phyloP scores from a whole-genome alignment of 306 rosid species.

The Cucurbita moschata region DNA sequence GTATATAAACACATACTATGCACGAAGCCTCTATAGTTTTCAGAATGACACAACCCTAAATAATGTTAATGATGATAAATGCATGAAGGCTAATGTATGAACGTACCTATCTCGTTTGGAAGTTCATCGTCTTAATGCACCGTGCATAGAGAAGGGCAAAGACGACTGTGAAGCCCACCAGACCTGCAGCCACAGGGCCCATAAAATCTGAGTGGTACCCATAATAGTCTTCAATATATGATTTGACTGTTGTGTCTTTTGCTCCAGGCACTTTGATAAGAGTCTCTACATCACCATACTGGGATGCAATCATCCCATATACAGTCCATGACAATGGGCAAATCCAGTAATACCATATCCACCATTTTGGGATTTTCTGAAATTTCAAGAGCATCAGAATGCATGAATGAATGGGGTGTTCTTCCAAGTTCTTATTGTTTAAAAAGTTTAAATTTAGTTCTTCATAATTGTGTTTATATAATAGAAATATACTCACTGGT shows the following conservation, averaged over 20 bases:
- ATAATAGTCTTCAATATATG: constrained; percentile 36
- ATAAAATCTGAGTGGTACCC: constrained; percentile 32
- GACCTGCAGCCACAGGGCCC: constrained; percentile 24
- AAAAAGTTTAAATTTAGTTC: not conserved
- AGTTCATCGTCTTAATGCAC: constrained; percentile 36
- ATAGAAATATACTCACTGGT: constrained; percentile 26
- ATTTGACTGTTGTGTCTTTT: constrained; percentile 17
- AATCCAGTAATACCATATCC: constrained; percentile 55
- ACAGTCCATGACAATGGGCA: constrained; percentile 50
- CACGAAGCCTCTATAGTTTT: too few species aligned
- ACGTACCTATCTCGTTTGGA: constrained; percentile 21
- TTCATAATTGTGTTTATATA: not conserved
- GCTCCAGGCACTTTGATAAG: constrained; percentile 26
- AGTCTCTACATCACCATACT: constrained; percentile 34
- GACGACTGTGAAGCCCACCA: constrained; percentile 23
- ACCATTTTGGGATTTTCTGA: constrained; percentile 63
- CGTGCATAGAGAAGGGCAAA: constrained; percentile 33
- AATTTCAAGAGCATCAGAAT: constrained; percentile 2
- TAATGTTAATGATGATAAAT: too few species aligned
- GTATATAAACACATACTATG: too few species aligned
- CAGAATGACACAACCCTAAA: too few species aligned
- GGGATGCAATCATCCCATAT: constrained; percentile 48
- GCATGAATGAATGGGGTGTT: not conserved
- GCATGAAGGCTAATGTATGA: too few species aligned
- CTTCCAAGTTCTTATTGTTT: not conserved